phyloP scores from a whole-genome alignment of 2,329 filamentous ascomycete species.

The Rhinocladiella similis region DNA sequence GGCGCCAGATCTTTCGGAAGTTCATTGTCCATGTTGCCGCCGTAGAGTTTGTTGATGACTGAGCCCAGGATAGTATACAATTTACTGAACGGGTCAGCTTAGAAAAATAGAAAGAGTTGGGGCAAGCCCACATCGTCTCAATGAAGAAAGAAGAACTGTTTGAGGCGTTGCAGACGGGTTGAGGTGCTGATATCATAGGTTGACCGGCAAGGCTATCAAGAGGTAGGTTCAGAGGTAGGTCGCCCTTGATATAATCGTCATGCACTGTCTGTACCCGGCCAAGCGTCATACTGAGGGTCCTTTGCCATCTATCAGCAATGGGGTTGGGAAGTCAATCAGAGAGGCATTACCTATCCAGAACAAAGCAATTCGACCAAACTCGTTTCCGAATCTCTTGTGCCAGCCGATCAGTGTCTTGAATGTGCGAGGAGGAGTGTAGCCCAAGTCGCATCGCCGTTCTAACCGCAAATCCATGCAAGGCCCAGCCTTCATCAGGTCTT shows the following conservation, averaged over 20 bases:
- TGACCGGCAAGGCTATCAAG: conserved; percentile 1
- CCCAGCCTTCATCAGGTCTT: conserved; percentile 22
- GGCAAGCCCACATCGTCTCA: conserved; percentile 18
- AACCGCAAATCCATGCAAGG: conserved; percentile 21
- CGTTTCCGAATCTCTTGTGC: conserved; percentile 21
- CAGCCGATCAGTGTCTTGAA: conserved; percentile 6
- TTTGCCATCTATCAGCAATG: no score
- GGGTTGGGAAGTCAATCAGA: background rate
- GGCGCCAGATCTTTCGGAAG: no score
- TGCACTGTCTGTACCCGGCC: no score
- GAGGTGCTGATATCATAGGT: no score
- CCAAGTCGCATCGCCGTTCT: conserved; percentile 20
- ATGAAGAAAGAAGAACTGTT: conserved; percentile 22
- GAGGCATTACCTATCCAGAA: conserved; percentile 19
- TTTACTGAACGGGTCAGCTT: conserved; percentile 8
- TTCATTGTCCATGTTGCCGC: no score
- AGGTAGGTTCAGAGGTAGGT: no score
- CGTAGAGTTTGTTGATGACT: conserved; percentile 18
- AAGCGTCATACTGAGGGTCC: no score
- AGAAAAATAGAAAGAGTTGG: background rate
- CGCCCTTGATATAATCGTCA: no score
- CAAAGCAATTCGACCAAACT: conserved; percentile 23
- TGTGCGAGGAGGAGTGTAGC: conserved; percentile 15
- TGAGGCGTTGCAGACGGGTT: no score
- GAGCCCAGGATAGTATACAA: conserved; percentile 18